Evolutionary conservation across 331 rosid genomes (phyloP), one percentile per base, ranked within the genome.

Genomic region (Quercus phellos): DNA sequence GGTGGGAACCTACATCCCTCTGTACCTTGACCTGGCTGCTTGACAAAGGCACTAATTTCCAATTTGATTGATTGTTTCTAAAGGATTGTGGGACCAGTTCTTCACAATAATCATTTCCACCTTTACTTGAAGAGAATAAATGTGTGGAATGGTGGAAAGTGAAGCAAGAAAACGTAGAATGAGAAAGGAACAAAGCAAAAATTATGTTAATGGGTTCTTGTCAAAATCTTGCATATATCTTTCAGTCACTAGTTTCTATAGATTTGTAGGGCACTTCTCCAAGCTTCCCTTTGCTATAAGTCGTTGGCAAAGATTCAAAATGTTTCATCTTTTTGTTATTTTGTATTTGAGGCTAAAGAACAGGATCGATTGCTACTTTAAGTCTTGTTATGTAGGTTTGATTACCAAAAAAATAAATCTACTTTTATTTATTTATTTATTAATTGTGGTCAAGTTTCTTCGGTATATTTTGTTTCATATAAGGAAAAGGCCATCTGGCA

Each of bases 161-260:
- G 87, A 82, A 70, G 82, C 83, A 82, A 81, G 80, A 86, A 79
- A 79, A 82, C 85, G 81, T 80, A 80, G 88, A 88, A 83, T 81
- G 84, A 84, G 85, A 83, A 84, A 83, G 90, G 92, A 85, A 84
- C 91, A 90, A 90, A 90, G 94, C 88, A 84, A 85, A 85, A 82
- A 58, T 81, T 76, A 80, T 83, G 93, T 84, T 87, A 92, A 92
- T 87, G 94, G 91, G 81, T 85, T 92, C 91, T 82, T 87, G 88
- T 90, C 91, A 92, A 87, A 88, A 87, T 90, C 91, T 84, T 80
- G 91, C 92, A 90, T 77, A 88, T 87, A 88, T 86, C 90, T 88
- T 91, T 85, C 89, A 88, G 38, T 88, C 90, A 88, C 59, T 69
- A 82, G 84, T 83, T 77, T 78, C 66, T 66, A 43, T 78, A 81